Conservation (phyloP, 345 rosid species). For the Melaleuca alternifolia region DNA sequence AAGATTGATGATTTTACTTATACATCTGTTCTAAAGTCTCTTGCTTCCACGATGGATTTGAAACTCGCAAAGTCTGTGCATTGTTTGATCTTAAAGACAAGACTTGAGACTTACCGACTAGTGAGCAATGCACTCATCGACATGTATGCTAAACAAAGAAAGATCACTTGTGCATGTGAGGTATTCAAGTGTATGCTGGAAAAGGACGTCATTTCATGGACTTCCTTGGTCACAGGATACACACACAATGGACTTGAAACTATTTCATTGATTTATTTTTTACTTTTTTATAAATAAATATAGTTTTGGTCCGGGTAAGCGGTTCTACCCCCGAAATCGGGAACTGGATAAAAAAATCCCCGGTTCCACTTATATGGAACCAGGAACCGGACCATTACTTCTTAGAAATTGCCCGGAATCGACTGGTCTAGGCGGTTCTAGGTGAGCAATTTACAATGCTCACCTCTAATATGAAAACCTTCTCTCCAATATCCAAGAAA, state of each 20-base stretch:
- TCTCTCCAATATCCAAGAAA: too few species aligned
- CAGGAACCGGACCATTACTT: too few species aligned
- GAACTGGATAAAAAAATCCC: too few species aligned
- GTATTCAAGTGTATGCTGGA: slow-evolving; percentile 54
- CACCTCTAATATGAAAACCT: too few species aligned
- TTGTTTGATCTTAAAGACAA: slow-evolving; percentile 61
- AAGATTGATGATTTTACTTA: slow-evolving; percentile 55
- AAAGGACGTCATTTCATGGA: slow-evolving; percentile 58
- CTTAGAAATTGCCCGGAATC: too few species aligned
- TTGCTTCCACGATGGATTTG: slow-evolving; percentile 33
- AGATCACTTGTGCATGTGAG: slow-evolving; percentile 34
- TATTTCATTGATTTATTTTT: too few species aligned
- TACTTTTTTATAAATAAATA: too few species aligned
- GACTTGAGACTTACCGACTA: slow-evolving; percentile 44
- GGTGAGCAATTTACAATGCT: too few species aligned
- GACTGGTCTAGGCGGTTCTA: too few species aligned
- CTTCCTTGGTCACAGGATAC: slow-evolving; percentile 76
- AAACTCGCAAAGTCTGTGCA: slow-evolving; percentile 47
- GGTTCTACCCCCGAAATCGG: too few species aligned
- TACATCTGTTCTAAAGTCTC: slow-evolving; percentile 63
- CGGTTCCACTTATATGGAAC: too few species aligned
- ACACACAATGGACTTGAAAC: slow-evolving; percentile 56
- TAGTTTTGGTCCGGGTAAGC: too few species aligned
- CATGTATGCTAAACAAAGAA: slow-evolving; percentile 76
- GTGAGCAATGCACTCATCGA: slow-evolving; percentile 84